Conservation (phyloP, 2,329 filamentous ascomycete species). For the Lachnellula hyalina region DNA sequence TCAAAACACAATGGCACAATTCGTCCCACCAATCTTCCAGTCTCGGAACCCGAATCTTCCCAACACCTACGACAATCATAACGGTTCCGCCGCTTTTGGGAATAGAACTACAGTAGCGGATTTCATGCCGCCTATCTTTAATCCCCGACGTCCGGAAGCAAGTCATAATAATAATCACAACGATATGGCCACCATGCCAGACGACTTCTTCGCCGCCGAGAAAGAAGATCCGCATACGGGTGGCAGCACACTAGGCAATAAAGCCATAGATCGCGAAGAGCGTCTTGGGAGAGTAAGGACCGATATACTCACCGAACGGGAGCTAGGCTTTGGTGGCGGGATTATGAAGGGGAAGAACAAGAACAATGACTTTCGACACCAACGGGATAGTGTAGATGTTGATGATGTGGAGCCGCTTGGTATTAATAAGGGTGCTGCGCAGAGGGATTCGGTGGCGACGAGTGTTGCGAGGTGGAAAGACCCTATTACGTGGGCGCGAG, state of each 20-base stretch:
- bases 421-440: neutral
- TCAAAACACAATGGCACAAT: neutral
- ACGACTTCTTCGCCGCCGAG: neutral
- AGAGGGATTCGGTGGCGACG: neutral
- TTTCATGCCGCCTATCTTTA: neutral
- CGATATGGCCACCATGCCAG: neutral
- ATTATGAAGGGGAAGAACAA: neutral
- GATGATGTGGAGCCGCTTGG: neutral
- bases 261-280: neutral
- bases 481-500: conserved; percentile 1
- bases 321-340: neutral
- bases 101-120: neutral
- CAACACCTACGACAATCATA: neutral
- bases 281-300: neutral
- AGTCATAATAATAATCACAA: no score
- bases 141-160: no score
- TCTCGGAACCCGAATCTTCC: neutral
- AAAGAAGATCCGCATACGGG: neutral
- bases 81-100: neutral
- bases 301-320: neutral
- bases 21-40: neutral
- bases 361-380: neutral
- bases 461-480: neutral
- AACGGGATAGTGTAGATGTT: neutral
- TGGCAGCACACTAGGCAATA: neutral